These are phyloP conservation scores for Dentipellis fragilis DNA, from an alignment of 768 basidiomycete species.

Conservation along the genomic window DNA sequence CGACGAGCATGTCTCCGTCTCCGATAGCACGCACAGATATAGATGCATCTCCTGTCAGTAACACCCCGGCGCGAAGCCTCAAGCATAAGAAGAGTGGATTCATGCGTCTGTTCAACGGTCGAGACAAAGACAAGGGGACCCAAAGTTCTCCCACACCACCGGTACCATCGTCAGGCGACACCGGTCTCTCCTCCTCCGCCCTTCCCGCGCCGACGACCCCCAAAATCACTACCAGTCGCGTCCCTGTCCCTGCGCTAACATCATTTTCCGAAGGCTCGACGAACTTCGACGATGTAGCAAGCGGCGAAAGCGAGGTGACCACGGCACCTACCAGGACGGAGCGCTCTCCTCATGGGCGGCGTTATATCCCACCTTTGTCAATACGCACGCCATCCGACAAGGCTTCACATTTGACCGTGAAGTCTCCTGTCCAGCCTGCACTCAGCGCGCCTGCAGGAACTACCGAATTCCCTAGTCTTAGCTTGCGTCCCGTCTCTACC, in stretches of 20 bases:
- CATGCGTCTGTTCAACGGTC: constrained; percentile 64
- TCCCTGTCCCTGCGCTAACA: constrained; percentile 11
- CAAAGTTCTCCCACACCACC: constrained; percentile 41
- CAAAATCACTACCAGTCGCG: constrained; percentile 15
- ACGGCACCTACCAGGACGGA: neutral
- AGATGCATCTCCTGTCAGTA: neutral
- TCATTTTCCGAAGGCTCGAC: constrained; percentile 6
- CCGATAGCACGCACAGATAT: constrained; percentile 1
- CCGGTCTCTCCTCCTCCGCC: neutral
- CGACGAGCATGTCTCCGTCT: constrained; percentile 9
- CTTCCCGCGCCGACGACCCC: constrained; percentile 9
- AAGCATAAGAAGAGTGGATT: constrained; percentile 79
- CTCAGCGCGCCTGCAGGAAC: constrained; percentile 58
- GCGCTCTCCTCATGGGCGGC: neutral
- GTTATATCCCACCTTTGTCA: neutral
- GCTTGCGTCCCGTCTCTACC: constrained; percentile 66
- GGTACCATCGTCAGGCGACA: constrained; percentile 41
- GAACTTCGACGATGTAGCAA: constrained; percentile 3
- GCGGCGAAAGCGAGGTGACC: neutral
- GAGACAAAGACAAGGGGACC: constrained; percentile 29
- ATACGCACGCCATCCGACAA: neutral
- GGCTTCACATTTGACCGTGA: neutral
- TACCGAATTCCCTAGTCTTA: constrained; percentile 54
- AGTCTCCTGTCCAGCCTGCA: neutral
- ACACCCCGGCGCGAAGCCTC: constrained; percentile 33